phyloP scores from a whole-genome alignment of 805 yeast species.

The Candida railenensis region DNA sequence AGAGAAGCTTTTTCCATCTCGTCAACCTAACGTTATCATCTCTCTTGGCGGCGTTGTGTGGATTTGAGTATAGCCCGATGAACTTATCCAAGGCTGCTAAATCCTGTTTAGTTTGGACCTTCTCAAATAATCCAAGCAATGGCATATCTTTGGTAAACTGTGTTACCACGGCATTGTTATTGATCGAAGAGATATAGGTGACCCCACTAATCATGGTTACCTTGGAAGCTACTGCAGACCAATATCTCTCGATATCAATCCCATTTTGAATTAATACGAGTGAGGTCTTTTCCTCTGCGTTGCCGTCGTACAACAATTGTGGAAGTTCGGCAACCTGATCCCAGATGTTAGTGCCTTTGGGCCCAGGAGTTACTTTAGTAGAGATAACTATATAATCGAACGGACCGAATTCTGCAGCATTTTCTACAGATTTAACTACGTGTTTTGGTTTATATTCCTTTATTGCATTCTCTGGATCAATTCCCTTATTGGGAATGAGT shows the following conservation, averaged over 20 bases:
- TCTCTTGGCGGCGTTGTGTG: slow-evolving; percentile 17
- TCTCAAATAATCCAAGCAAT: slow-evolving; percentile 24
- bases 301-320: background rate
- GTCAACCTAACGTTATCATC: slow-evolving; percentile 25
- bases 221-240: slow-evolving; percentile 14
- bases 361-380: slow-evolving; percentile 28
- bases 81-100: slow-evolving; percentile 11
- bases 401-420: slow-evolving; percentile 23
- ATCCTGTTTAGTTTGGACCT: background rate
- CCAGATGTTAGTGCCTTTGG: slow-evolving; percentile 25
- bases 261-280: slow-evolving; percentile 28
- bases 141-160: slow-evolving; percentile 27
- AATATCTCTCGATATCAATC: slow-evolving; percentile 22
- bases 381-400: slow-evolving; percentile 33
- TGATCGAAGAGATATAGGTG: slow-evolving; percentile 31
- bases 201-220: slow-evolving; percentile 30
- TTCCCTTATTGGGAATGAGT: slow-evolving; percentile 12
- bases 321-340: slow-evolving; percentile 16
- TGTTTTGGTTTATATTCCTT: slow-evolving; percentile 23
- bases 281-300: slow-evolving; percentile 9
- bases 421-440: slow-evolving; percentile 27
- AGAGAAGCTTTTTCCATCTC: slow-evolving; percentile 67
- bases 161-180: slow-evolving; percentile 21
- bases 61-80: slow-evolving; percentile 21
- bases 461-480: slow-evolving; percentile 15